Evolutionary conservation across 768 basidiomycete genomes (phyloP).

Genomic region (Xerocomus spinulosus): DNA sequence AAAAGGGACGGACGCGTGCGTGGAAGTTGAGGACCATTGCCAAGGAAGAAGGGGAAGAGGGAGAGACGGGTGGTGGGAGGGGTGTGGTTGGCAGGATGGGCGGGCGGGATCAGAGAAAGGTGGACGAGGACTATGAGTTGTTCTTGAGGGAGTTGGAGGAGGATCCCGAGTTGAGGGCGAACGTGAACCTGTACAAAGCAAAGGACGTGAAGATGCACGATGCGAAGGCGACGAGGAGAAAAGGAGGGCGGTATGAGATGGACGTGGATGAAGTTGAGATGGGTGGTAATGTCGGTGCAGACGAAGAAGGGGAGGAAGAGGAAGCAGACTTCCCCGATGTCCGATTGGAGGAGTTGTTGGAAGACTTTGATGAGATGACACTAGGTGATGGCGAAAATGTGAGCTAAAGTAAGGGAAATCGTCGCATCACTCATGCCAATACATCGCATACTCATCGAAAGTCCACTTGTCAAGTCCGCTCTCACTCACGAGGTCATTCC

Average conservation of each 20-base stretch:
- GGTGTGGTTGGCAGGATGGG: slow-evolving; percentile 91
- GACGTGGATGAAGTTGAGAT: slow-evolving; percentile 54
- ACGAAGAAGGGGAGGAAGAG: slow-evolving; percentile 47
- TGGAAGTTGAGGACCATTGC: slow-evolving; percentile 93
- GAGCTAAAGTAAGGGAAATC: neutral
- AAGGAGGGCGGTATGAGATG: slow-evolving; percentile 43
- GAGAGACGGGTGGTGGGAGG: slow-evolving; percentile 67
- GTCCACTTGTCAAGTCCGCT: no score
- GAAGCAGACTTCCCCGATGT: slow-evolving; percentile 90
- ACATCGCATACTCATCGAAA: no score
- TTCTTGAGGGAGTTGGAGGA: slow-evolving; percentile 95
- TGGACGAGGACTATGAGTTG: slow-evolving; percentile 94
- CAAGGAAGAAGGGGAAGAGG: slow-evolving; percentile 85
- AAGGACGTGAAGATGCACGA: slow-evolving; percentile 51
- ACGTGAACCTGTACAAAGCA: slow-evolving; percentile 84
- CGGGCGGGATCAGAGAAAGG: slow-evolving; percentile 85
- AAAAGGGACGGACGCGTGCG: slow-evolving; percentile 78
- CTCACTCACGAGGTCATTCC: no score
- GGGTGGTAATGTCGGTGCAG: slow-evolving; percentile 16
- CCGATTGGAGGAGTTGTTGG: slow-evolving; percentile 77
- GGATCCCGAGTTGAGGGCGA: slow-evolving; percentile 83
- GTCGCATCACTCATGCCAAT: no score
- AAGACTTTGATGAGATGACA: slow-evolving; percentile 90
- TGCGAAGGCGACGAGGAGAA: slow-evolving; percentile 23
- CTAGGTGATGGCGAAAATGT: slow-evolving; percentile 42